These are phyloP conservation scores for Capsella rubella DNA, from an alignment of 441 rosid genomes.

Conservation along the genomic window DNA sequence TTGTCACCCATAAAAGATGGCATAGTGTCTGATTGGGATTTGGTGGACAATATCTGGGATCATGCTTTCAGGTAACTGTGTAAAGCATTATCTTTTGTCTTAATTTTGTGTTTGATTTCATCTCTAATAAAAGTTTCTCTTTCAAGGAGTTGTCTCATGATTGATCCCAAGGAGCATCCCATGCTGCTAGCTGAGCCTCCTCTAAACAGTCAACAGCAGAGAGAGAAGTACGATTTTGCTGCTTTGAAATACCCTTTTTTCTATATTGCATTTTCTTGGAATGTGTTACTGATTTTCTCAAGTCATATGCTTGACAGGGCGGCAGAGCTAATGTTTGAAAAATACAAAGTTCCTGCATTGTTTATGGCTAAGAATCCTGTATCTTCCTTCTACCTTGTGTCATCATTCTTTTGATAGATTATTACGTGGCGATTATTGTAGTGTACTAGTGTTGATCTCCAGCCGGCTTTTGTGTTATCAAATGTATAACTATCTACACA, in stretches of 20 bases:
- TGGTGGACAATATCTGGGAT: conserved; percentile 96
- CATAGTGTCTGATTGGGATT: conserved; percentile 94
- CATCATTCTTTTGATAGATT: conserved; percentile 15
- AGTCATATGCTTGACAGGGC: conserved; percentile 73
- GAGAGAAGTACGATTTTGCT: conserved; percentile 72
- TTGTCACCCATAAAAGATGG: conserved; percentile 92
- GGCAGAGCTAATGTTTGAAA: conserved; percentile 97
- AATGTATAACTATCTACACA: conserved; percentile 32
- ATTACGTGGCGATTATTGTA: neutral
- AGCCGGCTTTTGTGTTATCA: conserved; percentile 7
- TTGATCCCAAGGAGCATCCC: conserved; percentile 99
- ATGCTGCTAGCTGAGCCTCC: conserved; percentile 99
- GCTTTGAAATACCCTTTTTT: neutral
- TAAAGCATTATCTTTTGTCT: conserved; percentile 9
- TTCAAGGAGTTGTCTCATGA: conserved; percentile 82
- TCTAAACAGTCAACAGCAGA: conserved; percentile 84
- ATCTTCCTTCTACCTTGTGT: conserved; percentile 38
- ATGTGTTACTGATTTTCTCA: conserved; percentile 28
- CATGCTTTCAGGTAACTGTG: conserved; percentile 86
- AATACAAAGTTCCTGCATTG: conserved; percentile 92
- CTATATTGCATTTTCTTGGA: neutral
- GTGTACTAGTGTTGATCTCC: neutral
- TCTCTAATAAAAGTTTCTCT: conserved; percentile 24
- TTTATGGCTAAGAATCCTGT: conserved; percentile 99
- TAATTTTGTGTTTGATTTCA: conserved; percentile 3